A percentile compares a stretch with the other conserved stretches of the same genome.
Evolutionary conservation across 1,284 basidiomycete species (phyloP).

Genomic region (Rhizoctonia solani): DNA sequence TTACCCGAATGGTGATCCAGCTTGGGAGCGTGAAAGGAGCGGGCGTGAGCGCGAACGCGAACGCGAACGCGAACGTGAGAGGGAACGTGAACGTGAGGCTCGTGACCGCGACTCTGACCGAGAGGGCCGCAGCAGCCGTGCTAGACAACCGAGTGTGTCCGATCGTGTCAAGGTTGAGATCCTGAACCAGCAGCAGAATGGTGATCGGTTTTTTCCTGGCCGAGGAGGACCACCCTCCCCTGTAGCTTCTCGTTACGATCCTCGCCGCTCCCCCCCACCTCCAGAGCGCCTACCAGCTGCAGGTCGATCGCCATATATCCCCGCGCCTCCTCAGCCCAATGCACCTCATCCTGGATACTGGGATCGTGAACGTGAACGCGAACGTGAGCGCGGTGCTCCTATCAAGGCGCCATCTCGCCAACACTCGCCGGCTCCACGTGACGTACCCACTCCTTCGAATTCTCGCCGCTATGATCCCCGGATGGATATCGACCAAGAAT

Average conservation of each 20-base stretch:
- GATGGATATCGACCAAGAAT: constrained; percentile 42
- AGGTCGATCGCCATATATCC: constrained; percentile 28
- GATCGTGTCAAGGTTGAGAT: constrained; percentile 31
- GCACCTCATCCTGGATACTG: constrained; percentile 45
- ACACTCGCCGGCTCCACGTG: constrained; percentile 19
- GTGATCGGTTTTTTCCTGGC: background rate
- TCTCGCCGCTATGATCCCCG: constrained; percentile 47
- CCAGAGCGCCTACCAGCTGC: constrained; percentile 18
- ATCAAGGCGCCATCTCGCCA: constrained; percentile 36
- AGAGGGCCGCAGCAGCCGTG: constrained; percentile 21
- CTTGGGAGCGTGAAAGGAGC: constrained; percentile 20
- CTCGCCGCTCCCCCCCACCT: constrained; percentile 26
- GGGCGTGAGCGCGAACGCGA: constrained; percentile 34
- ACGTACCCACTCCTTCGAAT: constrained; percentile 16
- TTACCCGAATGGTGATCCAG: constrained; percentile 13
- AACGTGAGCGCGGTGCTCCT: constrained; percentile 45
- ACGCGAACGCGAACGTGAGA: constrained; percentile 30
- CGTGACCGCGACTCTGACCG: constrained; percentile 25
- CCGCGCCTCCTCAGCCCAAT: background rate
- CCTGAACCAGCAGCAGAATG: constrained; percentile 16
- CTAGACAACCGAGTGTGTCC: constrained; percentile 14
- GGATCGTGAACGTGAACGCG: constrained; percentile 51
- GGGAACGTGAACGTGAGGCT: constrained; percentile 29
- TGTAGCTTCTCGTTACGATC: constrained; percentile 21
- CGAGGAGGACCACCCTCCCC: constrained; percentile 17